Base-by-base conservation (phyloP, 2,329 filamentous ascomycete species). In the Sporothrix dimorphospora region DNA sequence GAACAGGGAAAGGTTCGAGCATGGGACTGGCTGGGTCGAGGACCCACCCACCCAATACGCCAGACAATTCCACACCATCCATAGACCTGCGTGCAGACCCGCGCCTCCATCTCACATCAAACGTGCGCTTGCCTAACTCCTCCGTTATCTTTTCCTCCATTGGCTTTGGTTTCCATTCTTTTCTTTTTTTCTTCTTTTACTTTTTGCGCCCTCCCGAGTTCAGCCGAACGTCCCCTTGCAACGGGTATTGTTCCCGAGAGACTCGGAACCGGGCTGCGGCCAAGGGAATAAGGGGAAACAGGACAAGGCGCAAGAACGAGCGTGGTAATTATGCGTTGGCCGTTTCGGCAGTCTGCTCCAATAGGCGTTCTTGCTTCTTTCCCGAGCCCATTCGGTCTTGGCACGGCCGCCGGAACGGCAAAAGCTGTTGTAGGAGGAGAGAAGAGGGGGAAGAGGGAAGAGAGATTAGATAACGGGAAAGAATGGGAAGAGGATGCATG, bases 311-410 rank as follows among this genome's bases (percentile, higher is more conserved):
- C 14, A 24, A 27, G 30, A 40, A 38, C 7, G 7, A 21, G 19
- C 3, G 30, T 49, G 40, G 55, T 24, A 49, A 40, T 19, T 65
- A 42, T 38, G n/a, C 9, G 45, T 57, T 42, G 55, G 63, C 70
- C 70, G 70, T 51, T 71, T 71, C 70, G 70, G 70, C 70, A 71
- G 63, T 51, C 70, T 30, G 2, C 34, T 53, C 71, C 71, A 72
- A 72, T 72, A 21, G 34, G 71, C 57, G 21, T 65, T 5, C 8
- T 45, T 14, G 38, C 27, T 30, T 19, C 40, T 9, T 42, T 19
- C 51, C 67, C 49, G 24, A 45, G 14, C 21, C 38, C 42, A 40
- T n/a, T 16, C 49, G 24, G 38, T n/a, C 68, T 70, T 70, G 68
- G 68, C 68, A 61, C 68, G 40, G 68, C 27, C 21, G 34, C 34